Percentiles rank a stretch among this genome's conserved stretches.
Conservation (phyloP, 2,329 filamentous ascomycete genomes). For the Hawksworthiomyces lignivorus region DNA sequence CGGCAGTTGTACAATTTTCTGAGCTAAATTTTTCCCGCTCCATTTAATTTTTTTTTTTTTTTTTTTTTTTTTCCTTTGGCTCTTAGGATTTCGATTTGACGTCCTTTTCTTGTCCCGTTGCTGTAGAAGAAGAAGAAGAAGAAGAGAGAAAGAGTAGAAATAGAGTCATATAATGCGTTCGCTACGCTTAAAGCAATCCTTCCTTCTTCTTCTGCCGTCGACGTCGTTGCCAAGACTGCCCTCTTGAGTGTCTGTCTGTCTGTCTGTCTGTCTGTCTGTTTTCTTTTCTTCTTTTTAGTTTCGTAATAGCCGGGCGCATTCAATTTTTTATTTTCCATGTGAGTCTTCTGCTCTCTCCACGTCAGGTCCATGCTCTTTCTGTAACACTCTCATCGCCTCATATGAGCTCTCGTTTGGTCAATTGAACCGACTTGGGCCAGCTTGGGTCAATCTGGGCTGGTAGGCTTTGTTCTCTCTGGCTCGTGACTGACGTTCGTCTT, state of each 20-base stretch:
- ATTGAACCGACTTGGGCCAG: too few relatives aligned
- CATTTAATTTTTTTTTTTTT: constrained; percentile 7
- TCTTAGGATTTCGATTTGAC: too few relatives aligned
- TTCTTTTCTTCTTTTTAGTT: too few relatives aligned
- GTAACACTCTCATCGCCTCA: too few relatives aligned
- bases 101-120: constrained; percentile 4
- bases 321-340: constrained; percentile 3
- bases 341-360: too few relatives aligned
- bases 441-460: too few relatives aligned
- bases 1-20: constrained; percentile 4
- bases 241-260: not conserved
- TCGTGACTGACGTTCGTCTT: too few relatives aligned
- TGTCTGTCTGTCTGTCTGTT: not conserved
- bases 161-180: constrained; percentile 5
- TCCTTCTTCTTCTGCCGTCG: not conserved
- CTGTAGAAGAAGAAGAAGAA: not conserved
- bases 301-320: too few relatives aligned
- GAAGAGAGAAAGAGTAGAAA: not conserved
- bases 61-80: constrained; percentile 4
- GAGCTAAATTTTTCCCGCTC: constrained; percentile 3
- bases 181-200: not conserved
- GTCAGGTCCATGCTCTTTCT: too few relatives aligned
- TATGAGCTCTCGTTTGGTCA: too few relatives aligned
- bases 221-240: constrained; percentile 3
- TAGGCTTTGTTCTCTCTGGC: too few relatives aligned